Evolutionary conservation across 768 basidiomycete genomes (phyloP), one percentile per base, ranked within the genome.

Genomic region (Russula lepida): DNA sequence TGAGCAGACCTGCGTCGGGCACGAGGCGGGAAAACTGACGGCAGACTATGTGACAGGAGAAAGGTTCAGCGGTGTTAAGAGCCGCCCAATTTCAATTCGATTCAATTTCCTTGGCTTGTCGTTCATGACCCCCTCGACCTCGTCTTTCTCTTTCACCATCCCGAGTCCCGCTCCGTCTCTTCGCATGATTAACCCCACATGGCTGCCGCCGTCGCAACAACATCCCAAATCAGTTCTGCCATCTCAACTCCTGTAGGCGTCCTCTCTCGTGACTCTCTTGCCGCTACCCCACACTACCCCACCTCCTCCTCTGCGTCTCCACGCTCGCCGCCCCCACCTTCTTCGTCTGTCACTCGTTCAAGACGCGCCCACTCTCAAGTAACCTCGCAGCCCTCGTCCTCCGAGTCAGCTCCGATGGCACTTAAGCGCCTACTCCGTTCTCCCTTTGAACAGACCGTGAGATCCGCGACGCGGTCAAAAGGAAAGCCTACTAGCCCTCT

Each of bases 381-480:
- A 12, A 37, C 44, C 19, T 19, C 60, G 8, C 33, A 46, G 44
- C 23, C 60, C 19, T 27, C 35, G 19, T 41, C 60, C 1, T 32
- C 56, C 46, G 62, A 69, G 11, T 71, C 76, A 32, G 78, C 79
- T 53, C 76, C 79, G 43, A 83, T 77, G 67, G 76, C 84, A 6
- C 83, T 89, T 69, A 80, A 80, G 68, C 81, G 85, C 44, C 72
- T 89, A 59, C 52, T 66, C n/a, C 82, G 84, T 58, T 81, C 85
- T 3, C 81, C 85, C 6, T 72, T 89, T 25, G 86, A 86, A 67
- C 83, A 87, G 64, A 84, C 81, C 67, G 64, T 89, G 41, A 81
- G 84, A 53, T 79, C 80, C 13, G 84, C 84, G 54, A 84, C 84
- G 12, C 78, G 83, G 56, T 81, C 84, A 37, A 82, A 76, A 74